Base-by-base conservation (phyloP, 1,284 basidiomycete species). In the Apiotrichum montevideense region DNA sequence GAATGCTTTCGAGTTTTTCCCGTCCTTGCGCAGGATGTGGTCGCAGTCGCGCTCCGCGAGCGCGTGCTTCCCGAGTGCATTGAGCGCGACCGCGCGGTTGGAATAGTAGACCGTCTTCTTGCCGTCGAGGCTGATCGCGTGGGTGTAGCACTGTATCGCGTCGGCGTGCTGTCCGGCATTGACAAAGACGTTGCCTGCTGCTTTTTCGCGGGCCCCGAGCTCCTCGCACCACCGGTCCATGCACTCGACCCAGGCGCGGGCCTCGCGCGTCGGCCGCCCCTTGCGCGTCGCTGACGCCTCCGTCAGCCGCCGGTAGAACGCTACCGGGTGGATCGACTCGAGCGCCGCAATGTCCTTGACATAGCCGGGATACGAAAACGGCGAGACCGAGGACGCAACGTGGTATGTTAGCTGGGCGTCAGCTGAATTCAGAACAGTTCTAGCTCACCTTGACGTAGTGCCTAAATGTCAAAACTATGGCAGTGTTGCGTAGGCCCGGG, bases 181-280 rank as follows among this genome's bases (percentile, higher is more conserved):
- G 45, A 74, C 68, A 15, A 61, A 59, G 37, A 68, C 72, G 63
- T 77, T 77, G 42, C 75, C 75, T 64, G 73, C 55, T 29, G 71
- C 68, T 65, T 76, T 74, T 52, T 77, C 75, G 50, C 69, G 66
- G 21, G 69, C 70, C 5, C 73, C 75, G 4, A 76, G 59, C 63
- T 76, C 73, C 59, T 77, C 75, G 35, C 67, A 69, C 75, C 75
- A 77, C 53, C 69, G 67, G 61, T 76, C 73, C 75, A 77, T 77
- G 59, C 75, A 77, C 41, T 67, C 68, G 52, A 59, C 57, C 75
- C 75, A 77, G 11, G 66, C 65, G 44, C 66, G 61, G n/a, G 62
- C 32, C 63, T 43, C 54, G 41, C 29, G 56, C 29, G 48, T 52
- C 52, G 44, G 61, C 59, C 42, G 63, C 52, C 40, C 64, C 41